Evolutionary conservation across 345 rosid genomes (phyloP).

Genomic region (Physaria fendleri): DNA sequence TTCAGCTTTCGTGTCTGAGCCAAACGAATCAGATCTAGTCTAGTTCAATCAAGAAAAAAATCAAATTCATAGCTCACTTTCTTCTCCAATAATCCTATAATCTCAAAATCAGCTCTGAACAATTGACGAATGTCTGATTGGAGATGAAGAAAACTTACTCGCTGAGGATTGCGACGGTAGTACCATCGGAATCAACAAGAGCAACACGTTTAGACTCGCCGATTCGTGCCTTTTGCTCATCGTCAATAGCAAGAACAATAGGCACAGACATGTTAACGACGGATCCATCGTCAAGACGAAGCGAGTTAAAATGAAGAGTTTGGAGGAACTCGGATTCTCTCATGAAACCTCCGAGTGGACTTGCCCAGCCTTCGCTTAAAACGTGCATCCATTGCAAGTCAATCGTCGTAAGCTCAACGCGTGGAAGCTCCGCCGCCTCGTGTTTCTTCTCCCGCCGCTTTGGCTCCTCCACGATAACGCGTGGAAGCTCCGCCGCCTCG

Average conservation of each 20-base stretch:
- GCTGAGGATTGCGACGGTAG: conserved; percentile 64
- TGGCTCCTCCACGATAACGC: conserved; percentile 52
- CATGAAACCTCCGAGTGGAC: conserved; percentile 96
- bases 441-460: conserved; percentile 42
- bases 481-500: conserved; percentile 60
- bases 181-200: conserved; percentile 61
- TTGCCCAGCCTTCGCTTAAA: conserved; percentile 99
- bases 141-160: conserved; percentile 45
- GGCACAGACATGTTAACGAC: conserved; percentile 97
- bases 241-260: conserved; percentile 81
- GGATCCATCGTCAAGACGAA: conserved; percentile 86
- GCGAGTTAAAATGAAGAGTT: conserved; percentile 98
- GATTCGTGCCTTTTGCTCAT: conserved; percentile 54
- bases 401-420: conserved; percentile 58
- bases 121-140: not conserved
- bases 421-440: conserved; percentile 60
- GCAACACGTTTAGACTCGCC: conserved; percentile 68
- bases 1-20: not conserved
- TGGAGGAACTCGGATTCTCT: conserved; percentile 99
- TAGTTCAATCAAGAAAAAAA: not conserved
- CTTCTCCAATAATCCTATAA: not conserved
- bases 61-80: not conserved
- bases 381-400: conserved; percentile 94
- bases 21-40: conserved; percentile 2
- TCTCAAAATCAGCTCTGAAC: not conserved